phyloP scores from a whole-genome alignment of 1,139 yeast species.

The Pichia norvegensis region DNA sequence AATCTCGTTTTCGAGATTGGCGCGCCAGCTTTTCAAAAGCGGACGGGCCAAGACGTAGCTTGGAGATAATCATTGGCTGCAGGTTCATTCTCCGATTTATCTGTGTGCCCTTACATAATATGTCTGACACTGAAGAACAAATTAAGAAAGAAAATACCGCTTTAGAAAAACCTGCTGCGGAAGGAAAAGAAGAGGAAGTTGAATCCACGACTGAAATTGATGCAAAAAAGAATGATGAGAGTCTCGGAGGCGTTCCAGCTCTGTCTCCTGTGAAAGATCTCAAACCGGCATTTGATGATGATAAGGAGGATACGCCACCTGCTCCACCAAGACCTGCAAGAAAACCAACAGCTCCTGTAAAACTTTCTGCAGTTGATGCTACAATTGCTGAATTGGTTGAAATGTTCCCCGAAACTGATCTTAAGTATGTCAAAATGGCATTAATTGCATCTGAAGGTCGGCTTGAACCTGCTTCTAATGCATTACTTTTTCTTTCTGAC shows the following conservation, averaged over 20 bases:
- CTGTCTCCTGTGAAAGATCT: not conserved
- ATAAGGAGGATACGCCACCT: not conserved
- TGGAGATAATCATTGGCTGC: no score
- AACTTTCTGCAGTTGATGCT: constrained; percentile 7
- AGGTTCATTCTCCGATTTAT: not conserved
- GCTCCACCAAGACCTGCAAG: constrained; percentile 30
- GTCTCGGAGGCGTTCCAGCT: not conserved
- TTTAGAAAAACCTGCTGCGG: not conserved
- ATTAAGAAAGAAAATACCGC: not conserved
- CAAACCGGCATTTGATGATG: not conserved
- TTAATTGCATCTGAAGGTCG: constrained; percentile 79
- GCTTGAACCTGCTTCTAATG: constrained; percentile 82
- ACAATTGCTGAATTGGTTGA: constrained; percentile 54
- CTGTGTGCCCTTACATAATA: not conserved
- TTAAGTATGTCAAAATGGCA: constrained; percentile 63
- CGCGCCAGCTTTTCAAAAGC: no score
- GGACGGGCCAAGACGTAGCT: no score
- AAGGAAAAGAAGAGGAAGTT: not conserved
- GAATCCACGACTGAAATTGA: not conserved
- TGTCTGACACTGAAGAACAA: not conserved
- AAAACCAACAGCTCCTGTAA: constrained; percentile 52
- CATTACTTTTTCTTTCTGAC: constrained; percentile 72
- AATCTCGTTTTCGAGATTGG: no score
- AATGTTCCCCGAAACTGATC: constrained; percentile 76
- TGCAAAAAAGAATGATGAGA: not conserved